These are phyloP conservation scores for Cryptosporidium sp. DNA, from an alignment of 169 alveolate species.

Conservation along the genomic window DNA sequence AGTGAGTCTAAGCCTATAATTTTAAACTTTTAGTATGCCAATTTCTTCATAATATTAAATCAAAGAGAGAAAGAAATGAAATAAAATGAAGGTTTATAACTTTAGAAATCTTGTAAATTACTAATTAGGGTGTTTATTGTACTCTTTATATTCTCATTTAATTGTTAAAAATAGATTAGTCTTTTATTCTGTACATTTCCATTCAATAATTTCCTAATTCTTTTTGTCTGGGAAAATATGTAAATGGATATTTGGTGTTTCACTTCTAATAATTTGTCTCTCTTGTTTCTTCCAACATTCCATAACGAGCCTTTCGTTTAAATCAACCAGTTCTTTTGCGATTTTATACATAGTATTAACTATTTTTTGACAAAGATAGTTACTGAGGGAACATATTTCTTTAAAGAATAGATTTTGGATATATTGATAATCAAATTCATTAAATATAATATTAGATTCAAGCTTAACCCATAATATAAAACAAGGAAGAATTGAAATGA, in stretches of 20 bases:
- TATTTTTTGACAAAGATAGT: not conserved
- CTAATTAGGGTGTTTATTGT: constrained; percentile 9
- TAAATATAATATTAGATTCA: not conserved
- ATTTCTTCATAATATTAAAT: not conserved
- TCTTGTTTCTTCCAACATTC: constrained; percentile 6
- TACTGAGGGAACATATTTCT: constrained; percentile 20
- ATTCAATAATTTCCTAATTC: not conserved
- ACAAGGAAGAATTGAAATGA: constrained; percentile 28
- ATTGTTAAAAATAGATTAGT: not conserved
- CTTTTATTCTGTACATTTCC: not conserved
- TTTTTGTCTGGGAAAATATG: constrained; percentile 22
- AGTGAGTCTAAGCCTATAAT: not conserved
- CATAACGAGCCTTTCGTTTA: not conserved
- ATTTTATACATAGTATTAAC: not conserved
- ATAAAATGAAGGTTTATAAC: not conserved
- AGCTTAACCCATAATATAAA: constrained; percentile 41
- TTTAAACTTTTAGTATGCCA: not conserved
- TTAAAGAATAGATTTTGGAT: constrained; percentile 11
- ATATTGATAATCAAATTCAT: not conserved
- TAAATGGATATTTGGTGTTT: constrained; percentile 11
- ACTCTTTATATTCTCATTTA: constrained; percentile 1
- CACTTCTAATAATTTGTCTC: not conserved
- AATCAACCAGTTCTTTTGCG: not conserved
- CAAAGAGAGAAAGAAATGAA: not conserved
- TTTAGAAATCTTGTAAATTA: not conserved